Evolutionary conservation across 2,329 filamentous ascomycete species (phyloP).

Genomic region (Colletotrichum cuscutae): DNA sequence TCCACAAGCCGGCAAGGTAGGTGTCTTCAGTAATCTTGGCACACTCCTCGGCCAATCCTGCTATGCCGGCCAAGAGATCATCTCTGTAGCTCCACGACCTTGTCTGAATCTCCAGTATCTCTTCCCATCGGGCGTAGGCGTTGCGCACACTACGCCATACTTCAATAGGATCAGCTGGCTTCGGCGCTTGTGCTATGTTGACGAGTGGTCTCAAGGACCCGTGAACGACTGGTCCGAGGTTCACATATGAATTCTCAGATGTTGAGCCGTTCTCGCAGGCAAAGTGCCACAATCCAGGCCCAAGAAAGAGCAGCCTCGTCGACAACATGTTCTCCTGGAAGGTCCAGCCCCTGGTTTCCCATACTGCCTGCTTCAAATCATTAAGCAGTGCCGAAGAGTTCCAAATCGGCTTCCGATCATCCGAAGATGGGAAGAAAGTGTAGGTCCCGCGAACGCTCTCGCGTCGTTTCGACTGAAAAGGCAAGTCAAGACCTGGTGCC

Average conservation of each 20-base stretch:
- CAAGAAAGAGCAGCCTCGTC: neutral
- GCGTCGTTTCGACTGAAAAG: neutral
- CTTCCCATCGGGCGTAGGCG: neutral
- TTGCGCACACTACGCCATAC: neutral
- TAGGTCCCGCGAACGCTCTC: neutral
- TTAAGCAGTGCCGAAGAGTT: neutral
- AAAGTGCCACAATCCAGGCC: neutral
- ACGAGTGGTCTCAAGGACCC: neutral
- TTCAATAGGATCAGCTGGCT: neutral
- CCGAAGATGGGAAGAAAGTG: neutral
- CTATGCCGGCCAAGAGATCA: neutral
- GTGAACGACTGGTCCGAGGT: neutral
- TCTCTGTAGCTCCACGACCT: neutral
- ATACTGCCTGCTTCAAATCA: neutral
- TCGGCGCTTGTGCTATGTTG: neutral
- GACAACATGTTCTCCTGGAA: slow-evolving; percentile 9
- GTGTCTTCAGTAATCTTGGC: neutral
- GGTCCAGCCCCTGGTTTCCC: slow-evolving; percentile 4
- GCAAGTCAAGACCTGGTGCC: neutral
- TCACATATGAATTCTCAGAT: neutral
- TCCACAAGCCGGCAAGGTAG: slow-evolving; percentile 5
- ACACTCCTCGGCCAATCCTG: neutral
- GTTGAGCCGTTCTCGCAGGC: neutral
- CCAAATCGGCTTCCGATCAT: neutral
- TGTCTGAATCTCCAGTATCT: neutral